Base-by-base conservation (phyloP, 192 early-diverging fungal genomes). In the Coemansia sp. region DNA sequence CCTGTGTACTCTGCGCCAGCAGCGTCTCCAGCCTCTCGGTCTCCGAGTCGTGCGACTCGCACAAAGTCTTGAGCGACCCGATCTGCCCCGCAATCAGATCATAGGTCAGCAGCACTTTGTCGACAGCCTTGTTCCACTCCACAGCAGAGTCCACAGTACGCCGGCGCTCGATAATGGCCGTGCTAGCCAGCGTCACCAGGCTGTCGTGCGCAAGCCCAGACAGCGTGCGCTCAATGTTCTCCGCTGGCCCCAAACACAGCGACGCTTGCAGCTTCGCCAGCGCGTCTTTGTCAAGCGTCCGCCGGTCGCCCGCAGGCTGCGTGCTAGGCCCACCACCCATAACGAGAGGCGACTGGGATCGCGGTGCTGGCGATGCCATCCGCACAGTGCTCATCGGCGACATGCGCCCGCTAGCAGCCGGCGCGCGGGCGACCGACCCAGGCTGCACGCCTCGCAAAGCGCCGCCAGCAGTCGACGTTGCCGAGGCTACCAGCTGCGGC, bases 341-440 rank as follows among this genome's bases (percentile, higher is more conserved):
- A 27, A 72, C 63, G 10, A 76, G 60, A 10, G 78, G 74, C 39
- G 74, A 76, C 34, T 73, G 71, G 41, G 74, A 66, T 21, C 71
- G 70, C n/a, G 74, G 73, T 1, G 41, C 25, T 14, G 76, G 71
- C 42, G 79, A 67, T 39, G 34, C 71, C 11, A 76, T 55, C 7
- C 71, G 68, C 11, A 72, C 73, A 4, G 53, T 15, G 48, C 31
- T 68, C 78, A 76, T 66, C 21, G 79, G 79, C 74, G 79, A 76
- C 62, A 76, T 70, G 7, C 73, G 70, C 25, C 74, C 79, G 34
- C 60, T 68, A 39, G 37, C 38, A 23, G 17, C 58, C 38, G 64
- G n/a, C 23, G 38, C 51, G 19, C 60, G 46, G 23, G 21, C 23
- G 3, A 41, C 53, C 7, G 34, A 60, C 45, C 37, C 39, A 5